Evolutionary conservation across 352 stramenopile species (phyloP), one percentile per base, ranked within the genome.

Genomic region (Pythium dissotocum): DNA sequence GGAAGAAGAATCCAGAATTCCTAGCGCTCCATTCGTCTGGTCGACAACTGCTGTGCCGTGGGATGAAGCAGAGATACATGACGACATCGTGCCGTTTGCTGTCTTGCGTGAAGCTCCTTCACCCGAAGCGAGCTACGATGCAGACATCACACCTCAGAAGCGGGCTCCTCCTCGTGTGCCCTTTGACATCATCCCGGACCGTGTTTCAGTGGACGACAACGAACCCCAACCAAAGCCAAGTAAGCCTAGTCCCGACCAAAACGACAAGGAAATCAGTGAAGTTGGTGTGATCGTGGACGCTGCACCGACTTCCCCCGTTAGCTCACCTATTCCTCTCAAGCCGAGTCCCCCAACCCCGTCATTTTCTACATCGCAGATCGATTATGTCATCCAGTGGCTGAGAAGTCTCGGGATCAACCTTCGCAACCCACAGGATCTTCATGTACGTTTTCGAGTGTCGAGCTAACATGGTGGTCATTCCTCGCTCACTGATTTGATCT

Each of bases 391-490:
- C 53, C 8, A 24, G 4, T 59, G 53, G 53, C 32, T 59, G 16
- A 46, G 12, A 46, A 30, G 18, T 44, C 53, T 59, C 8, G 53
- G 53, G 5, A 42, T 59, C 36, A 26, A 59, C 16, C 53, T 59
- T 26, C 30, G 12, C 21, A 24, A 48, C 4, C 53, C 53, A 21
- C 4, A 10, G 10, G 21, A 30, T 46, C 53, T 59, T 5, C 30
- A 46, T 14, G 53, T 59, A 28, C 26, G 53, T 53, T 9, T 14
- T 18, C 4, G 18, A 7, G 5, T 46, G 38, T 13, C 9, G 10
- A 46, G 9, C 18, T 14, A 46, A 16, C 14, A 18, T 16, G 42
- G 42, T 26, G 9, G 16, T 48, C 0, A 48, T 18, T 6, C 16
- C 16, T 48, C 16, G 40, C 40, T 48, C 10, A 48, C 40, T 21